Evolutionary conservation across 352 stramenopile species (phyloP), one percentile per base, ranked within the genome.

Genomic region (Globisporangium nagaii): DNA sequence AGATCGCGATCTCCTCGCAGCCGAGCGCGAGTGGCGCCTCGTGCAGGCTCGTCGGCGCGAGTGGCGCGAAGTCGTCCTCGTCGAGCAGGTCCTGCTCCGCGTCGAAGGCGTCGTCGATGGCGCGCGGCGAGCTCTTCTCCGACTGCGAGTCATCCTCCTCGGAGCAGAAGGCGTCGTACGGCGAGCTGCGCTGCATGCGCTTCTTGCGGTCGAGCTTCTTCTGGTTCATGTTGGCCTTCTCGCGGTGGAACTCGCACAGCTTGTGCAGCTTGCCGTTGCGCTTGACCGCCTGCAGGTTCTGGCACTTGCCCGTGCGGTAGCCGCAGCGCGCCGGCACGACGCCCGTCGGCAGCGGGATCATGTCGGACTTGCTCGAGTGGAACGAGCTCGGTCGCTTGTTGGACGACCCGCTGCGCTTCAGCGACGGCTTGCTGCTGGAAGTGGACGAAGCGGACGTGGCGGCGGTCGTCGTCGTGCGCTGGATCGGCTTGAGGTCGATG

Each of bases 161-260:
- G 17, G 66, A 77, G 20, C 63, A 70, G 40, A 71, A 55, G 32
- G 58, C 57, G 24, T 65, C 67, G 59, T 71, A 87, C 15, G 75
- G 65, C 25, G 73, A 71, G 34, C 52, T 62, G 27, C 78, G 79
- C 56, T 83, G 64, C 52, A 88, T 42, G 8, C 81, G 79, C 71
- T 92, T 92, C 75, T 92, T 92, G 57, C 79, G 79, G 62, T 92
- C 82, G 48, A 92, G 68, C 58, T 92, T 92, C 68, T 90, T 90
- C 58, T 92, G 82, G 66, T 90, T 92, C 51, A 84, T 65, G 66
- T 92, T 92, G 56, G 79, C 79, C 54, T 87, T 86, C 58, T 88
- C 79, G 62, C 82, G 79, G 55, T 92, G 82, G 64, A 88, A 89
- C 55, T 92, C 82, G 69, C 82, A 92, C 34, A 92, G 63, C 55